These are phyloP conservation scores for Chaetothyriales sp. DNA, from an alignment of 2,329 filamentous ascomycete species.

Conservation along the genomic window DNA sequence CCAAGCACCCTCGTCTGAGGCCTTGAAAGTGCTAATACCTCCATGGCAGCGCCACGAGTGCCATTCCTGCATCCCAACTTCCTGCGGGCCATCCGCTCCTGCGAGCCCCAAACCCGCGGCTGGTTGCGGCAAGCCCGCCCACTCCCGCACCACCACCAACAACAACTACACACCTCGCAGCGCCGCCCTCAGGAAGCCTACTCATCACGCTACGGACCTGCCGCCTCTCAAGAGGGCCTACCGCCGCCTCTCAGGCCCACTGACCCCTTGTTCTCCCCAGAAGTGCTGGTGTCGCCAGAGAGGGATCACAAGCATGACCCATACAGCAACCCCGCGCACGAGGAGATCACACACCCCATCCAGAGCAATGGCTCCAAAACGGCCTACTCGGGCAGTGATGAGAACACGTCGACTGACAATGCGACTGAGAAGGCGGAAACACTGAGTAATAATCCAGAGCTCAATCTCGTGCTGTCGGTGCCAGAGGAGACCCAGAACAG, in stretches of 20 bases:
- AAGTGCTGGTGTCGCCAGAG: conserved; percentile 6
- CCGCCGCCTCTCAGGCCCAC: conserved; percentile 25
- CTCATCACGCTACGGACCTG: conserved; percentile 32
- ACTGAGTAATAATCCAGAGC: conserved; percentile 15
- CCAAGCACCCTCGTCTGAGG: not conserved
- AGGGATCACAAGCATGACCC: conserved; percentile 9
- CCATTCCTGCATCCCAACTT: conserved; percentile 56
- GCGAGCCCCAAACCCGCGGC: conserved; percentile 29
- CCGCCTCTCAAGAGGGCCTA: conserved; percentile 25
- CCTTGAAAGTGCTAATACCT: not conserved
- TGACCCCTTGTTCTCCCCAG: conserved; percentile 6
- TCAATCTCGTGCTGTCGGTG: conserved; percentile 29
- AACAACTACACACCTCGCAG: conserved; percentile 25
- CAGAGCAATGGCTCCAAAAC: conserved; percentile 14
- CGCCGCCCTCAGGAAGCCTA: conserved; percentile 25
- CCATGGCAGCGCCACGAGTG: conserved; percentile 48
- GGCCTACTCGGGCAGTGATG: not conserved
- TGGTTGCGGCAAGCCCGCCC: conserved; percentile 27
- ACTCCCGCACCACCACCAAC: conserved; percentile 19
- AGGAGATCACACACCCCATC: conserved; percentile 11
- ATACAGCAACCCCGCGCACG: conserved; percentile 6
- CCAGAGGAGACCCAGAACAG: conserved; percentile 15
- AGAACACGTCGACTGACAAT: not conserved
- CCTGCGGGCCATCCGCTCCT: conserved; percentile 41
- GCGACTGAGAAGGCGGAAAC: conserved; percentile 4